Evolutionary conservation across 2,329 filamentous ascomycete genomes (phyloP), one percentile per base, ranked within the genome.

Genomic region (Arachnomyces sp.): DNA sequence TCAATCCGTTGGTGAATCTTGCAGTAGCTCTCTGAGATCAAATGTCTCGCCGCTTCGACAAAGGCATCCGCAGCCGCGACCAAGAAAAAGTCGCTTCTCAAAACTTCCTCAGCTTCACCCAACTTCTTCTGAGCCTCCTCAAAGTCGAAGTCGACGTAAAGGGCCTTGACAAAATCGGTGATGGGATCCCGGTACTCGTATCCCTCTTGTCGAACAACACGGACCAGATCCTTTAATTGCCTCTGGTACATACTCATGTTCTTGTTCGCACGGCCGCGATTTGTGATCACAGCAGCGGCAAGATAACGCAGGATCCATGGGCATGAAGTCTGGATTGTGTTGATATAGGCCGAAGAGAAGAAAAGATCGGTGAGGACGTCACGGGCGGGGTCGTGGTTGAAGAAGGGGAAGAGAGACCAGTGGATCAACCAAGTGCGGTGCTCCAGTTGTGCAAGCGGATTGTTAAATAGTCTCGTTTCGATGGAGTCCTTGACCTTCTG

Each of bases 1-100:
- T 96, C 90, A 63, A 98, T 98, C 55, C 90, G 79, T 62, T 94
- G 88, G 68, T 96, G 93, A 63, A 98, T 98, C 79, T 96, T 96
- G 86, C 92, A 98, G 77, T 98, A 98, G 65, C 82, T 88, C 74
- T 98, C 92, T 40, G 90, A 96, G 65, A 98, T 96, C 45, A 98
- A 75, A 73, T 98, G 92, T 59, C 92, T 78, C 30, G 92, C 92
- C 36, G 87, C 83, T 60, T 96, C 90, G 49, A 98, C 86, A 61
- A 98, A 98, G 31, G 80, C 74, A 55, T 96, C 90, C 28, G 86
- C 81, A 3, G 85, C 79, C 14, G 80, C 82, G 42, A 84, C 79
- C 43, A 98, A 77, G 83, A 98, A 98, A 75, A 98, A 96, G 68
- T 98, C 92, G 57, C 80, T 79, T 55, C 86, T 84, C 55, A 95